Percentiles rank a stretch among this genome's conserved stretches.
Evolutionary conservation across 495 filamentous ascomycete genomes (phyloP).

Genomic region (Elasticomyces elasticus): DNA sequence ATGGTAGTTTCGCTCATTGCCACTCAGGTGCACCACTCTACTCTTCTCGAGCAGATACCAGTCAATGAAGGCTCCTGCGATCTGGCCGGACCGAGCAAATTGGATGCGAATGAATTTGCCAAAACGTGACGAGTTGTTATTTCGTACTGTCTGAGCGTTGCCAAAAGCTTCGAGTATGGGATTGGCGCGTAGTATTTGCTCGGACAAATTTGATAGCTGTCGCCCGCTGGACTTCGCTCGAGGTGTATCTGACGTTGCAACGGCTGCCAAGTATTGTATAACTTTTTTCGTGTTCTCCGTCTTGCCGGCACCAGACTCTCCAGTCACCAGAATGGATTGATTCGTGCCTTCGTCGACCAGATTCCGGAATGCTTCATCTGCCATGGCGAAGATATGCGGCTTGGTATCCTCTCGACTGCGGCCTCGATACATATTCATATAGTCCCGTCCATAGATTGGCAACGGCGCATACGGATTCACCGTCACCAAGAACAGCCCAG

Average conservation of each 20-base stretch:
- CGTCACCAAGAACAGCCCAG: conserved; percentile 90
- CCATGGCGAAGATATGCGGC: conserved; percentile 96
- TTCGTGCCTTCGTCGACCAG: conserved; percentile 91
- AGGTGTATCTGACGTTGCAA: conserved; percentile 72
- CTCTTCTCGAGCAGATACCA: conserved; percentile 99
- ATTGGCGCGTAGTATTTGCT: conserved; percentile 93
- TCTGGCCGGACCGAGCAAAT: conserved; percentile 81
- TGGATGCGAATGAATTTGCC: conserved; percentile 99
- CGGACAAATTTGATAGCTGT: conserved; percentile 80
- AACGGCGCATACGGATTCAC: conserved; percentile 94
- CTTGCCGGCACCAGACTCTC: conserved; percentile 97
- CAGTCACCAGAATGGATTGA: conserved; percentile 95
- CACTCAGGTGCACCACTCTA: conserved; percentile 76
- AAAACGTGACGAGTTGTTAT: conserved; percentile 98
- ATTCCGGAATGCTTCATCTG: conserved; percentile 94
- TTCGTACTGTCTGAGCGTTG: conserved; percentile 94
- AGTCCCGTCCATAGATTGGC: conserved; percentile 93
- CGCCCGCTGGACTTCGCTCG: conserved; percentile 47
- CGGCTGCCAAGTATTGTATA: conserved; percentile 94
- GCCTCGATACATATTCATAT: conserved; percentile 93
- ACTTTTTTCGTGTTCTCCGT: conserved; percentile 99
- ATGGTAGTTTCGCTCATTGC: conserved; percentile 90
- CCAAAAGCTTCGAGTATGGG: conserved; percentile 97
- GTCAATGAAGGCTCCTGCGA: conserved; percentile 92
- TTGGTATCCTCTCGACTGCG: conserved; percentile 83